Evolutionary conservation across 2,329 filamentous ascomycete species (phyloP).

Genomic region (Cordyceps cateniannulata): DNA sequence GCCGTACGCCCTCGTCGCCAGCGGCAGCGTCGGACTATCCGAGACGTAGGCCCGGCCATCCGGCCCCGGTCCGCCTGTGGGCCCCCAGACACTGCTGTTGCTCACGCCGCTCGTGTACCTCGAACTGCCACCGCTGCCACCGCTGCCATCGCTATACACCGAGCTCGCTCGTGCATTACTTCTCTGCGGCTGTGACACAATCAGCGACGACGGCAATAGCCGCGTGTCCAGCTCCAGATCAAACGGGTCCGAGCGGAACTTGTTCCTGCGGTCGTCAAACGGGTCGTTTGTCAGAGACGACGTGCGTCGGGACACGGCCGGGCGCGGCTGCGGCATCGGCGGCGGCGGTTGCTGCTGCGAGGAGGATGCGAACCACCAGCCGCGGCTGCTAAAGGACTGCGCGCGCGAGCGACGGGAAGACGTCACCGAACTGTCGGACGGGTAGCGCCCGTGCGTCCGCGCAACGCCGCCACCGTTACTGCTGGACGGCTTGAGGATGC

Average conservation of each 20-base stretch:
- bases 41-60: not conserved
- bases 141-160: slow-evolving; percentile 30
- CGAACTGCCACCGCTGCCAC: slow-evolving; percentile 20
- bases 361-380: too few relatives aligned
- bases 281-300: slow-evolving; percentile 33
- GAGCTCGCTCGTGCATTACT: slow-evolving; percentile 23
- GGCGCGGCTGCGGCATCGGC: slow-evolving; percentile 30
- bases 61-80: not conserved
- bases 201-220: slow-evolving; percentile 14
- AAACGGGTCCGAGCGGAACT: slow-evolving; percentile 58
- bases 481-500: slow-evolving; percentile 27
- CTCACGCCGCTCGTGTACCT: slow-evolving; percentile 47
- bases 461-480: not conserved
- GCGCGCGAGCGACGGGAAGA: slow-evolving; percentile 41
- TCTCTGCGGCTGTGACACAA: slow-evolving; percentile 12
- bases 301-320: not conserved
- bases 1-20: not conserved
- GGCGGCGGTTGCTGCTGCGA: slow-evolving; percentile 19
- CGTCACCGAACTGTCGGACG: slow-evolving; percentile 30
- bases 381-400: slow-evolving; percentile 30
- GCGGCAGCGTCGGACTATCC: slow-evolving; percentile 11
- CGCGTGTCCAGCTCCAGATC: slow-evolving; percentile 46
- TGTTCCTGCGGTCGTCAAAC: slow-evolving; percentile 43
- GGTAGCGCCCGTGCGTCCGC: slow-evolving; percentile 26
- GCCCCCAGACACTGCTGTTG: slow-evolving; percentile 16